phyloP scores from a whole-genome alignment of 225 moss, liverwort and hornwort genomes.

The Straminergon stramineum region DNA sequence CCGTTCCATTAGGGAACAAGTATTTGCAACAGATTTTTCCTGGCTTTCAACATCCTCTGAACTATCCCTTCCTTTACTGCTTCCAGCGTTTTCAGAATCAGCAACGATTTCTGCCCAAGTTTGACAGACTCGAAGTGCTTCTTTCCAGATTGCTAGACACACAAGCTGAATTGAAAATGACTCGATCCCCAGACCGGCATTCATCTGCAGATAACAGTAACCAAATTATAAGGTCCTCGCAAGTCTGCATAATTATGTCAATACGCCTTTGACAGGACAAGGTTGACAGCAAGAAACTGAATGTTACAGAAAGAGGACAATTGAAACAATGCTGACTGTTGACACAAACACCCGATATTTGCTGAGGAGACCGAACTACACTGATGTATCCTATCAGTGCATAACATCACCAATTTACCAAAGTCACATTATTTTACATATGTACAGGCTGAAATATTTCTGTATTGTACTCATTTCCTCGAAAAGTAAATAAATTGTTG shows the following conservation, averaged over 20 bases:
- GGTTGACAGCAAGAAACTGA: neutral
- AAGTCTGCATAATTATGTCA: neutral
- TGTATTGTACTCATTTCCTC: neutral
- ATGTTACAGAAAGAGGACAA: neutral
- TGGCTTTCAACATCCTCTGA: slow-evolving; percentile 51
- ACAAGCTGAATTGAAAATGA: slow-evolving; percentile 89
- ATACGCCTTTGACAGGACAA: neutral
- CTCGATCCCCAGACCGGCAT: slow-evolving; percentile 66
- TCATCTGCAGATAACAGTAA: slow-evolving; percentile 45
- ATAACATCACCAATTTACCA: neutral
- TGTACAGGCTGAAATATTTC: neutral
- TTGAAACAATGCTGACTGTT: neutral
- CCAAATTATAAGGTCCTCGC: neutral
- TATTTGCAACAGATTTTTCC: slow-evolving; percentile 61
- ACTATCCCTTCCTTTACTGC: slow-evolving; percentile 38
- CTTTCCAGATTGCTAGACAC: slow-evolving; percentile 92
- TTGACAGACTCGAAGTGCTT: slow-evolving; percentile 80
- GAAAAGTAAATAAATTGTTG: neutral
- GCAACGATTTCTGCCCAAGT: slow-evolving; percentile 61
- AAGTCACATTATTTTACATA: neutral
- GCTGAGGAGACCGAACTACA: neutral
- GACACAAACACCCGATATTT: neutral
- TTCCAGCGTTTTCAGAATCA: slow-evolving; percentile 30
- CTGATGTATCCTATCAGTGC: neutral
- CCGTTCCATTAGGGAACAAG: slow-evolving; percentile 78